phyloP scores from a whole-genome alignment of 2,329 filamentous ascomycete species.

The Penicillium sp. region DNA sequence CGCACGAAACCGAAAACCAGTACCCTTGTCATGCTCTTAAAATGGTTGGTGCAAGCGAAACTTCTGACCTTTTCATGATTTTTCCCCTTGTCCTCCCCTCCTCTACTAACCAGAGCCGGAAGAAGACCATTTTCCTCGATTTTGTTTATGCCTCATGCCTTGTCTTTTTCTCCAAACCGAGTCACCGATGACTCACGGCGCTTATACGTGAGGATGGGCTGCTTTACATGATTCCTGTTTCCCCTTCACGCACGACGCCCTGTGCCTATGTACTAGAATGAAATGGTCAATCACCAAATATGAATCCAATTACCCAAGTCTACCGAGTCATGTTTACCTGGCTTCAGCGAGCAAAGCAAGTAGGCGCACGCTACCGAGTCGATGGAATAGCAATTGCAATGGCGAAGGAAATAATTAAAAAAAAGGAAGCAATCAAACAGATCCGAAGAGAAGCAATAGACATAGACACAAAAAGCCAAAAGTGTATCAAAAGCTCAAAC shows the following conservation, averaged over 20 bases:
- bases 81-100: conserved; percentile 3
- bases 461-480: conserved; percentile 8
- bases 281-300: conserved; percentile 11
- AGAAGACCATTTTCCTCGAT: conserved; percentile 8
- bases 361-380: not conserved
- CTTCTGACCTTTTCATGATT: conserved; percentile 12
- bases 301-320: conserved; percentile 8
- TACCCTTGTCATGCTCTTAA: conserved; percentile 10
- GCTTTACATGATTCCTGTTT: conserved; percentile 4
- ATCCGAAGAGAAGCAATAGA: conserved; percentile 2
- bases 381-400: not conserved
- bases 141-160: conserved; percentile 7
- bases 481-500: conserved; percentile 10
- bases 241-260: conserved; percentile 3
- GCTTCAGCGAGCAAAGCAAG: not conserved
- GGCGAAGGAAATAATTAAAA: not conserved
- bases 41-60: conserved; percentile 17
- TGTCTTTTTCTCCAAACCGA: conserved; percentile 9
- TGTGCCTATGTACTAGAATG: conserved; percentile 28
- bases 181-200: conserved; percentile 22
- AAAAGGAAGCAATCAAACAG: too few relatives aligned
- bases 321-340: too few relatives aligned
- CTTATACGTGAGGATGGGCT: conserved; percentile 24
- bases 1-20: conserved; percentile 14
- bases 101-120: not conserved